These are phyloP conservation scores for Crepidotus variabilis DNA, from an alignment of 768 basidiomycete species.

Conservation along the genomic window DNA sequence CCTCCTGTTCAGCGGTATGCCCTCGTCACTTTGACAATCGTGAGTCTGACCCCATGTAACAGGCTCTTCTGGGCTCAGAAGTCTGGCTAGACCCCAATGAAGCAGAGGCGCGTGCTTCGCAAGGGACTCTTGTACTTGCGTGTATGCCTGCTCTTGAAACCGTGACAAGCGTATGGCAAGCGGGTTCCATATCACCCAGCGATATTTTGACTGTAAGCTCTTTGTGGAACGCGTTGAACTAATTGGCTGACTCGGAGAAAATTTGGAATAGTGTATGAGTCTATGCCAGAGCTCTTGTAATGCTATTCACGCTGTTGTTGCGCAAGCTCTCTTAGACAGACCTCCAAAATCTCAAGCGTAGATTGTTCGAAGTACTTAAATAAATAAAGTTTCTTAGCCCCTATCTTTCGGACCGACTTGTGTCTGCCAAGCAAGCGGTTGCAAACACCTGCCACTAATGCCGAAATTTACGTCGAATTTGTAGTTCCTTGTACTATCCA, in stretches of 20 bases:
- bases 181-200: slow-evolving; percentile 57
- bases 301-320: slow-evolving; percentile 74
- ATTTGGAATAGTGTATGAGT: slow-evolving; percentile 54
- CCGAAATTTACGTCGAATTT: background rate
- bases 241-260: background rate
- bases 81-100: slow-evolving; percentile 81
- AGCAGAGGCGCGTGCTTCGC: slow-evolving; percentile 54
- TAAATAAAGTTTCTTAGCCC: background rate
- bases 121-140: slow-evolving; percentile 71
- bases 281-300: slow-evolving; percentile 65
- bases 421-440: background rate
- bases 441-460: background rate
- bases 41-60: slow-evolving; percentile 5
- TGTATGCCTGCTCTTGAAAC: slow-evolving; percentile 86
- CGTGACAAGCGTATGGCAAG: slow-evolving; percentile 85
- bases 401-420: background rate
- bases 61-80: slow-evolving; percentile 57
- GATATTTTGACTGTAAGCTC: slow-evolving; percentile 54
- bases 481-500: slow-evolving; percentile 18
- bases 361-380: background rate
- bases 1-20: slow-evolving; percentile 76
- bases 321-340: slow-evolving; percentile 59
- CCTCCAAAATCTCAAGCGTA: background rate
- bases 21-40: background rate
- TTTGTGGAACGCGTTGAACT: background rate